Conservation (phyloP, 805 yeast species). For the Starmerella gropengiesseri region DNA sequence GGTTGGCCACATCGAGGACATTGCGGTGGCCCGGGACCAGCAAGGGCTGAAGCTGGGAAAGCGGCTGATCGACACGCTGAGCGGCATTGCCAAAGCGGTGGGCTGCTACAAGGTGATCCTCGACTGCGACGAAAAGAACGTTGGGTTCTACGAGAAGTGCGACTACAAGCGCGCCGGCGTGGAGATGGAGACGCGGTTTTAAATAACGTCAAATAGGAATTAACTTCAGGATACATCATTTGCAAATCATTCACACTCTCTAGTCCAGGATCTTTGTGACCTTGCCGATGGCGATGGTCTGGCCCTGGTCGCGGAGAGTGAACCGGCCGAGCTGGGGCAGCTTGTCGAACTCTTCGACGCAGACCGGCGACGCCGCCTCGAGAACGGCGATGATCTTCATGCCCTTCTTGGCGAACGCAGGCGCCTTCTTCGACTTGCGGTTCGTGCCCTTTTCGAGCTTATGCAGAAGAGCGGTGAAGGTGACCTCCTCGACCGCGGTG, state of each 20-base stretch:
- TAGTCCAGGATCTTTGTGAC: slow-evolving; percentile 65
- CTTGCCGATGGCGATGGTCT: slow-evolving; percentile 96
- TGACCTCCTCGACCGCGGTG: slow-evolving; percentile 95
- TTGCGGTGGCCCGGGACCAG: slow-evolving; percentile 59
- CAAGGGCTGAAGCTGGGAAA: slow-evolving; percentile 81
- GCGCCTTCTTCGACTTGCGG: slow-evolving; percentile 91
- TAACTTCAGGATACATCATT: not conserved
- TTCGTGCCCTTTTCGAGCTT: slow-evolving; percentile 94
- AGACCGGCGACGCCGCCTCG: slow-evolving; percentile 76
- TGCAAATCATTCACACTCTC: too few species aligned
- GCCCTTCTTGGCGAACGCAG: slow-evolving; percentile 97
- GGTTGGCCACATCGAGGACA: slow-evolving; percentile 93
- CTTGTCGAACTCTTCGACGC: slow-evolving; percentile 85
- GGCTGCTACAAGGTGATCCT: slow-evolving; percentile 84
- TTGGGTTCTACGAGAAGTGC: slow-evolving; percentile 80
- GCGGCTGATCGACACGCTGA: slow-evolving; percentile 50
- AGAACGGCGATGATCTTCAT: slow-evolving; percentile 93
- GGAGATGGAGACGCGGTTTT: slow-evolving; percentile 28
- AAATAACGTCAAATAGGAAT: not conserved
- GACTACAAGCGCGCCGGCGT: slow-evolving; percentile 45
- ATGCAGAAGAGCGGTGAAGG: slow-evolving; percentile 69
- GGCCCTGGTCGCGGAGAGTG: slow-evolving; percentile 97
- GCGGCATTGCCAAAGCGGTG: slow-evolving; percentile 42
- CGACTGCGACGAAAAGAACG: slow-evolving; percentile 78
- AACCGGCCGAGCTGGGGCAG: slow-evolving; percentile 96